Evolutionary conservation across 345 rosid species (phyloP).

Genomic region (Camelina neglecta): DNA sequence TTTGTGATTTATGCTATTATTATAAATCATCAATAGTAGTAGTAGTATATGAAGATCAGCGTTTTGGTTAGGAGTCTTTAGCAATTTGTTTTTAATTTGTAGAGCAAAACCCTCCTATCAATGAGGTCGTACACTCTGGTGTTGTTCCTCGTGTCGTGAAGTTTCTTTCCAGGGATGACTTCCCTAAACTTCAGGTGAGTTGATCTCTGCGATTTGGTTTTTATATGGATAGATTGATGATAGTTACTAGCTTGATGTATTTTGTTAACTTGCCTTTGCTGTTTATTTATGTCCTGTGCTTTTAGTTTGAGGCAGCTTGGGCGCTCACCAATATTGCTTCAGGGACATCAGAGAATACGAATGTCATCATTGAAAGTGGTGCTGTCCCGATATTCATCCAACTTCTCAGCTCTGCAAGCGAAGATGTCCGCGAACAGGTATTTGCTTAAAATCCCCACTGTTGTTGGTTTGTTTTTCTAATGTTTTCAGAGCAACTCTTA

Average conservation of each 20-base stretch:
- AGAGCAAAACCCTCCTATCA: constrained; percentile 83
- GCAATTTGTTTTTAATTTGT: constrained; percentile 18
- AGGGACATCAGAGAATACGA: constrained; percentile 80
- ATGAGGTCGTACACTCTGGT: constrained; percentile 71
- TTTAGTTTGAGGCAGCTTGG: constrained; percentile 90
- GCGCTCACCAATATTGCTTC: constrained; percentile 86
- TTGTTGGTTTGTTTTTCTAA: not conserved
- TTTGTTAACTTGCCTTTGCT: constrained; percentile 15
- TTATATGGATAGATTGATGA: constrained; percentile 6
- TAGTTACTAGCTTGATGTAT: not conserved
- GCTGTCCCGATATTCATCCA: constrained; percentile 71
- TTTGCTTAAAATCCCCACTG: constrained; percentile 2
- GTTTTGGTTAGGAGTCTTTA: constrained; percentile 8
- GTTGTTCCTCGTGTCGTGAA: constrained; percentile 78
- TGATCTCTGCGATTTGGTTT: not conserved
- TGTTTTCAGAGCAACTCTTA: constrained; percentile 15
- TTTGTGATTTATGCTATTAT: constrained; percentile 32
- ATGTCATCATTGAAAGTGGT: constrained; percentile 72
- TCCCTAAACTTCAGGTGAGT: constrained; percentile 80
- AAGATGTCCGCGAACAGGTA: constrained; percentile 89
- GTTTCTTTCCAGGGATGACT: constrained; percentile 75
- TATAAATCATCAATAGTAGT: not conserved
- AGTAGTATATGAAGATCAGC: not conserved
- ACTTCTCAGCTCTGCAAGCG: constrained; percentile 67
- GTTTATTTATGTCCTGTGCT: constrained; percentile 10